A percentile compares a stretch with the other conserved stretches of the same genome.
Evolutionary conservation across 2,329 filamentous ascomycete genomes (phyloP).

Genomic region (Pestalotiopsis sp.): DNA sequence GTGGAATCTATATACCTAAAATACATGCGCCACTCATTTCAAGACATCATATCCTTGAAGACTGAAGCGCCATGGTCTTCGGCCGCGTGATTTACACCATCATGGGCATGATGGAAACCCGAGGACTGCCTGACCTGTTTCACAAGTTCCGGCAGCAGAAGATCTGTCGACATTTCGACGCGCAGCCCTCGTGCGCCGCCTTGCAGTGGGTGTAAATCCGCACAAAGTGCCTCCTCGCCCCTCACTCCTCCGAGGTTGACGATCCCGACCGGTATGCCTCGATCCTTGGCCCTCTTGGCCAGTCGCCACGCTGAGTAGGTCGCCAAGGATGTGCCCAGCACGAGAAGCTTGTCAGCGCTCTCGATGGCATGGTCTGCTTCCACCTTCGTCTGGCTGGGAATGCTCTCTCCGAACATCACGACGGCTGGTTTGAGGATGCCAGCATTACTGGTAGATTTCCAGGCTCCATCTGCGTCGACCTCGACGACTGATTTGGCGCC

Average conservation of each 20-base stretch:
- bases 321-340: slow-evolving; percentile 87
- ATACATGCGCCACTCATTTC: slow-evolving; percentile 16
- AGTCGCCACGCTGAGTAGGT: slow-evolving; percentile 95
- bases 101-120: slow-evolving; percentile 15
- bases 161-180: slow-evolving; percentile 59
- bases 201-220: slow-evolving; percentile 53
- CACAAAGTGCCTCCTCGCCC: slow-evolving; percentile 75
- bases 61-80: slow-evolving; percentile 34
- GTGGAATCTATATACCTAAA: slow-evolving; percentile 16
- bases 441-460: slow-evolving; percentile 64
- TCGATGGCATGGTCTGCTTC: slow-evolving; percentile 82
- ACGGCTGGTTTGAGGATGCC: slow-evolving; percentile 92
- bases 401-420: slow-evolving; percentile 95
- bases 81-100: slow-evolving; percentile 20
- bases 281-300: slow-evolving; percentile 79
- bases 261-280: slow-evolving; percentile 82
- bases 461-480: slow-evolving; percentile 80
- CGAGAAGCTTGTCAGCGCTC: slow-evolving; percentile 70
- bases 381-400: slow-evolving; percentile 67
- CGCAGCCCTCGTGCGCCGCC: slow-evolving; percentile 54
- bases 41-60: slow-evolving; percentile 65
- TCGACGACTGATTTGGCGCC: slow-evolving; percentile 61
- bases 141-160: slow-evolving; percentile 58
- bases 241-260: slow-evolving; percentile 85
- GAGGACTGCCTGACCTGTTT: slow-evolving; percentile 44